Evolutionary conservation across 2,329 filamentous ascomycete species (phyloP).

Genomic region (Ramularia collo-cygni): DNA sequence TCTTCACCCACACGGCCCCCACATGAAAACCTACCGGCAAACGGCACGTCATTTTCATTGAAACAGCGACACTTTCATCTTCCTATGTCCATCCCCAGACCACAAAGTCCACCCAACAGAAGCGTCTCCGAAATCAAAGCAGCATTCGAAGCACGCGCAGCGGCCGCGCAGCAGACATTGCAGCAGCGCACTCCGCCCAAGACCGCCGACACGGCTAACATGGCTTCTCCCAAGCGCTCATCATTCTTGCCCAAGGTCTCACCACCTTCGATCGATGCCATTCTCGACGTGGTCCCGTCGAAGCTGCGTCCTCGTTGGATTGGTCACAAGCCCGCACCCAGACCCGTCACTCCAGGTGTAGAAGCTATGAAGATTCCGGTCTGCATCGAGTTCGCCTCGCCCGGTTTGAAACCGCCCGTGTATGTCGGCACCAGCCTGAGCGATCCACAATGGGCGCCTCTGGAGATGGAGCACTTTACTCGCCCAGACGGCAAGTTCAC

Average conservation of each 20-base stretch:
- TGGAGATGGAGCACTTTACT: conserved; percentile 55
- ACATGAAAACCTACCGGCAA: too few relatives aligned
- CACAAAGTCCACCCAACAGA: too few relatives aligned
- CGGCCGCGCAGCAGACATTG: neutral
- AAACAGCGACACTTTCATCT: too few relatives aligned
- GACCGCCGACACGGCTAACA: conserved; percentile 9
- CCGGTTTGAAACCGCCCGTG: conserved; percentile 58
- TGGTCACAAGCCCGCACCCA: conserved; percentile 17
- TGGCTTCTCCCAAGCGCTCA: conserved; percentile 11
- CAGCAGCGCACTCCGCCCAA: neutral
- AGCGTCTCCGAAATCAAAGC: conserved; percentile 6
- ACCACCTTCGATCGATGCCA: conserved; percentile 11
- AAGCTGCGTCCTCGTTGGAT: conserved; percentile 25
- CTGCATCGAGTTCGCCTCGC: conserved; percentile 55
- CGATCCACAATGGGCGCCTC: conserved; percentile 57
- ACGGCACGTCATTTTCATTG: too few relatives aligned
- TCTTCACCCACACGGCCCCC: too few relatives aligned
- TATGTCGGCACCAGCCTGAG: conserved; percentile 66
- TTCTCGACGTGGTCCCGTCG: conserved; percentile 9
- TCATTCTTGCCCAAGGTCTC: conserved; percentile 4
- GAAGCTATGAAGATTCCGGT: conserved; percentile 34
- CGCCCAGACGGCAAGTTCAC: conserved; percentile 45
- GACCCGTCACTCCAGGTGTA: conserved; percentile 12
- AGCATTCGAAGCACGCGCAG: conserved; percentile 4
- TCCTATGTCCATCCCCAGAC: too few relatives aligned